Conservation (phyloP, 2,329 filamentous ascomycete genomes). For the Cryphonectria carpinicola region DNA sequence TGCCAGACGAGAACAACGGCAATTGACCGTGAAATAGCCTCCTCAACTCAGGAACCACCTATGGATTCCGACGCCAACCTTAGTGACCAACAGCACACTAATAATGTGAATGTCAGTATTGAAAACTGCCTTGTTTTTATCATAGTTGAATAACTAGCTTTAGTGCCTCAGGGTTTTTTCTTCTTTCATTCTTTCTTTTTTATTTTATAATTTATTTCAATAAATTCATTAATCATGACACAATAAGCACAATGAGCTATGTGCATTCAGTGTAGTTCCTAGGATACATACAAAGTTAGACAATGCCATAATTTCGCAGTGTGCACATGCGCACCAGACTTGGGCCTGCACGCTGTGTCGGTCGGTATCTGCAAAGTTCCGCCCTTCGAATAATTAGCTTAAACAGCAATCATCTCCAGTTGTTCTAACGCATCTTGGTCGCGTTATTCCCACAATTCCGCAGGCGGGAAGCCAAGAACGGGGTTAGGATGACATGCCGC, state of each 20-base stretch:
- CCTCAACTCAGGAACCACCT: too few species aligned
- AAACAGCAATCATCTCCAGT: not conserved
- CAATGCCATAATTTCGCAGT: not conserved
- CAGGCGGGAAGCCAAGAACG: not conserved
- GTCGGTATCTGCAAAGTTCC: constrained; percentile 3
- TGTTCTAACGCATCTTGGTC: not conserved
- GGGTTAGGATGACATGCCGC: constrained; percentile 10
- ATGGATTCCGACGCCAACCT: too few species aligned
- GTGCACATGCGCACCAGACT: not conserved
- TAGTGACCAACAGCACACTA: too few species aligned
- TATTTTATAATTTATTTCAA: not conserved
- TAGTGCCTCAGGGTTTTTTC: too few species aligned
- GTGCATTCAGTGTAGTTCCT: not conserved
- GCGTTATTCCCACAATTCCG: not conserved
- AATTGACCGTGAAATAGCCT: too few species aligned
- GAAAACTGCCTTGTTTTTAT: too few species aligned
- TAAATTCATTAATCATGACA: not conserved
- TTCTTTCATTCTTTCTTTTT: too few species aligned
- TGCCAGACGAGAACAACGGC: too few species aligned
- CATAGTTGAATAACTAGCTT: too few species aligned
- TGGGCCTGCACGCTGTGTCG: not conserved
- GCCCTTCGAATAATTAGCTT: not conserved
- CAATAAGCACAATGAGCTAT: not conserved
- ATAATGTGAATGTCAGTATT: too few species aligned
- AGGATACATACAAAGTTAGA: not conserved